Evolutionary conservation across 805 yeast species (phyloP).

Genomic region (Hanseniaspora pseudoguilliermondii): DNA sequence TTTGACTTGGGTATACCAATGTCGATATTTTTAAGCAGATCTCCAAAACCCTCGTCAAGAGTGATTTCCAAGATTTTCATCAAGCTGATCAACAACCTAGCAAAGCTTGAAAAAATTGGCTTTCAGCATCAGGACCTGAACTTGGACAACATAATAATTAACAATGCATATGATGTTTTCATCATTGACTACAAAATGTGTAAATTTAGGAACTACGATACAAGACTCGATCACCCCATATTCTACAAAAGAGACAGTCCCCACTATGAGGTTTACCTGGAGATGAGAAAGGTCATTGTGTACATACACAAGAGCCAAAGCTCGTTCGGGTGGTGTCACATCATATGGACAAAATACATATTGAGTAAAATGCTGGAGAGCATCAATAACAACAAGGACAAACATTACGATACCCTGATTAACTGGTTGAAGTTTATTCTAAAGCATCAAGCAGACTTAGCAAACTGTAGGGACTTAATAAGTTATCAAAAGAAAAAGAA

Average conservation of each 20-base stretch:
- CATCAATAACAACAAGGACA: constrained; percentile 11
- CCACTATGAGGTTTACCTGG: constrained; percentile 13
- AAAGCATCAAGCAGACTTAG: constrained; percentile 13
- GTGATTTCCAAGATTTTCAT: constrained; percentile 34
- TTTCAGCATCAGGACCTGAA: constrained; percentile 67
- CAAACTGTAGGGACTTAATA: constrained; percentile 11
- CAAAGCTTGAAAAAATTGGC: constrained; percentile 39
- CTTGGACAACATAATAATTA: constrained; percentile 49
- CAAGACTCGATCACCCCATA: constrained; percentile 52
- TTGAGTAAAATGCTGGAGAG: constrained; percentile 13
- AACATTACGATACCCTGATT: constrained; percentile 12
- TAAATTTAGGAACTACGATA: constrained; percentile 35
- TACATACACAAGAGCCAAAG: constrained; percentile 7
- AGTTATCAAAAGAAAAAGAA: constrained; percentile 12
- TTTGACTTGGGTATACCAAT: constrained; percentile 22
- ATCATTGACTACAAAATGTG: constrained; percentile 49
- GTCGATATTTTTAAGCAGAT: constrained; percentile 22
- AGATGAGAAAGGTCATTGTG: constrained; percentile 12
- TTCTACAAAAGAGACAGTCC: constrained; percentile 31
- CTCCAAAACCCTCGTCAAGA: constrained; percentile 19
- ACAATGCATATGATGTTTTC: constrained; percentile 31
- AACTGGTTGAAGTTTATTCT: constrained; percentile 13
- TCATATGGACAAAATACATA: constrained; percentile 13
- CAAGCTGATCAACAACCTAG: constrained; percentile 38
- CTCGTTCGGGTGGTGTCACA: constrained; percentile 12